A percentile compares a stretch with the other conserved stretches of the same genome.
These are phyloP conservation scores for Leucosporidium scottii DNA, from an alignment of 768 basidiomycete species.

Conservation along the genomic window DNA sequence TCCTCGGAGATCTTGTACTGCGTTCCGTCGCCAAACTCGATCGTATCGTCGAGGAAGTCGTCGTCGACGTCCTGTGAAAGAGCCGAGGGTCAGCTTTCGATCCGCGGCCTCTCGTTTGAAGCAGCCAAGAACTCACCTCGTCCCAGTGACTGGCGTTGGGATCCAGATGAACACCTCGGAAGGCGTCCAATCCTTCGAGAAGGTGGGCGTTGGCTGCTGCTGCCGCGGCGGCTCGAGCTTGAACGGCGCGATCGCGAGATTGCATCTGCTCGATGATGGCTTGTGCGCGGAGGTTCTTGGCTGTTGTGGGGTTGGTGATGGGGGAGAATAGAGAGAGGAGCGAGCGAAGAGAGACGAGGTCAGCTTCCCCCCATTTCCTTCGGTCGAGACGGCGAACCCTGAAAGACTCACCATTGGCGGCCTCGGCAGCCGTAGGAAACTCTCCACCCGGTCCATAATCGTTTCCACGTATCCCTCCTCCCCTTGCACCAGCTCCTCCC, in stretches of 20 bases:
- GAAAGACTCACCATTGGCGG: constrained; percentile 63
- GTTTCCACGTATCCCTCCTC: background rate
- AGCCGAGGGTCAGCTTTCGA: constrained; percentile 1
- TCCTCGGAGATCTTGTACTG: constrained; percentile 68
- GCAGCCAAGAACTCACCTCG: constrained; percentile 63
- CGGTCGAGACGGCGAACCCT: constrained; percentile 2
- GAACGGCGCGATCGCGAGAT: constrained; percentile 33
- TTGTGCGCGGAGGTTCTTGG: constrained; percentile 30
- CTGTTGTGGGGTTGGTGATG: constrained; percentile 10
- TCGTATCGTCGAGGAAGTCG: constrained; percentile 76
- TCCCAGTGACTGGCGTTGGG: constrained; percentile 97
- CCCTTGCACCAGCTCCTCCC: constrained; percentile 50
- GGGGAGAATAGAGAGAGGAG: too few relatives aligned
- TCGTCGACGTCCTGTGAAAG: constrained; percentile 65
- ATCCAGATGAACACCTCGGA: constrained; percentile 86
- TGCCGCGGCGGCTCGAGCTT: constrained; percentile 51
- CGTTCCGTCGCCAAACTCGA: constrained; percentile 92
- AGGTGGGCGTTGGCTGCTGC: constrained; percentile 58
- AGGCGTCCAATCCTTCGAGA: constrained; percentile 81
- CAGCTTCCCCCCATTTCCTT: constrained; percentile 1
- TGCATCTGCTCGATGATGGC: constrained; percentile 31
- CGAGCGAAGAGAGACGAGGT: background rate
- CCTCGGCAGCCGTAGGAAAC: constrained; percentile 96
- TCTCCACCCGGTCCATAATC: constrained; percentile 46
- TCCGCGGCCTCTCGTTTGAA: too few relatives aligned